Conservation (phyloP, 331 rosid genomes). For the Pyrus hybrid region DNA sequence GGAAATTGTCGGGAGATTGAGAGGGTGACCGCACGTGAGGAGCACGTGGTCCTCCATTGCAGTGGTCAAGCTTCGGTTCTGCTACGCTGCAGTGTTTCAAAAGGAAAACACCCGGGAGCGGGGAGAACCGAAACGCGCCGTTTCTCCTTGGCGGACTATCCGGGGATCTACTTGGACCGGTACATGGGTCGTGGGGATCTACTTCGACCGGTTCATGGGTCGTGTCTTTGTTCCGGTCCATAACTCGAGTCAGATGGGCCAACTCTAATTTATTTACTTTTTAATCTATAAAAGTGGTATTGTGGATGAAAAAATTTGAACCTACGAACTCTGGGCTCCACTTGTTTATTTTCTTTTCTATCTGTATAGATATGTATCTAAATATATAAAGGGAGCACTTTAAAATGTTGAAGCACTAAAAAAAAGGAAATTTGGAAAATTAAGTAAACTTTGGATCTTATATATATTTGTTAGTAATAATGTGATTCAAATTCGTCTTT, state of each 20-base stretch:
- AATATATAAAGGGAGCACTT: too few relatives aligned
- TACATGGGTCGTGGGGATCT: background rate
- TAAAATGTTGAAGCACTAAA: too few relatives aligned
- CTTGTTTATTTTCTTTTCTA: too few relatives aligned
- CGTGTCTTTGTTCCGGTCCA: background rate
- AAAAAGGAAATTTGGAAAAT: too few relatives aligned
- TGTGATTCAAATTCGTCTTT: too few relatives aligned
- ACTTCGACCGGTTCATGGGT: background rate
- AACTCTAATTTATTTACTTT: background rate
- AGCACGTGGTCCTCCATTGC: conserved; percentile 22
- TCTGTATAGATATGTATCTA: too few relatives aligned
- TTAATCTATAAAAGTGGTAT: too few relatives aligned
- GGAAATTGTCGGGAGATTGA: background rate
- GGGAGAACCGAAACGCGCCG: background rate
- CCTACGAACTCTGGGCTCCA: too few relatives aligned
- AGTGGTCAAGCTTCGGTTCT: background rate
- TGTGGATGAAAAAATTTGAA: too few relatives aligned
- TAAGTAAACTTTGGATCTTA: too few relatives aligned
- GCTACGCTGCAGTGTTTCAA: background rate
- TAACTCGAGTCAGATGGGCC: background rate
- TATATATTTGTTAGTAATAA: too few relatives aligned
- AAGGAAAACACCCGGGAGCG: background rate
- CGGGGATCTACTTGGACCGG: background rate
- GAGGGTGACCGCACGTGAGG: background rate
- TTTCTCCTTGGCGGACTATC: background rate